Evolutionary conservation across 306 rosid genomes (phyloP).

Genomic region (Hippophae rhamnoides): DNA sequence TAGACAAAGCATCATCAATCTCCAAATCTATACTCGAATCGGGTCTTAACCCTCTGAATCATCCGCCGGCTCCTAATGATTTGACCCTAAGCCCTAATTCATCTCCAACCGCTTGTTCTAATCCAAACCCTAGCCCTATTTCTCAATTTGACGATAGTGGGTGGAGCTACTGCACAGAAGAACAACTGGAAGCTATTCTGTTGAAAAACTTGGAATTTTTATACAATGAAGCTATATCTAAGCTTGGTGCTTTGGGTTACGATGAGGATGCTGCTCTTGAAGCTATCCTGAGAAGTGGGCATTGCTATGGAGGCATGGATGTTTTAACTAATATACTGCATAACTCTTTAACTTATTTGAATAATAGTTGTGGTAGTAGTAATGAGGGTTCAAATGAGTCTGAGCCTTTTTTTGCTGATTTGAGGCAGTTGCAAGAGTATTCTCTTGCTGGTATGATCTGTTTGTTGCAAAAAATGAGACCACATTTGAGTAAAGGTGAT

Average conservation of each 20-base stretch:
- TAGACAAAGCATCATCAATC: slow-evolving; percentile 41
- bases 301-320: slow-evolving; percentile 83
- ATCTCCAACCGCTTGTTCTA: slow-evolving; percentile 10
- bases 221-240: slow-evolving; percentile 65
- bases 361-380: slow-evolving; percentile 24
- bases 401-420: slow-evolving; percentile 56
- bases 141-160: slow-evolving; percentile 50
- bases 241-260: slow-evolving; percentile 70
- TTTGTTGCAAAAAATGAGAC: slow-evolving; percentile 73
- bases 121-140: slow-evolving; percentile 14
- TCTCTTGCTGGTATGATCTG: slow-evolving; percentile 78
- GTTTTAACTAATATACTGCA: slow-evolving; percentile 62
- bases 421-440: slow-evolving; percentile 79
- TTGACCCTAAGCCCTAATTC: slow-evolving; percentile 28
- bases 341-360: slow-evolving; percentile 63
- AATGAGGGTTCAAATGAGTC: slow-evolving; percentile 45
- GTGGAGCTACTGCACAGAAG: slow-evolving; percentile 90
- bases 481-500: slow-evolving; percentile 77
- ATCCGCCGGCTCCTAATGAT: slow-evolving; percentile 26
- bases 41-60: slow-evolving; percentile 47
- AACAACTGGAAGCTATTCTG: slow-evolving; percentile 72
- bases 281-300: slow-evolving; percentile 71
- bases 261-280: slow-evolving; percentile 58
- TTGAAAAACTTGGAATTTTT: slow-evolving; percentile 53
- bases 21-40: slow-evolving; percentile 66